phyloP scores from a whole-genome alignment of 192 early-diverging fungal genomes.

The Umbelopsis isabellina region DNA sequence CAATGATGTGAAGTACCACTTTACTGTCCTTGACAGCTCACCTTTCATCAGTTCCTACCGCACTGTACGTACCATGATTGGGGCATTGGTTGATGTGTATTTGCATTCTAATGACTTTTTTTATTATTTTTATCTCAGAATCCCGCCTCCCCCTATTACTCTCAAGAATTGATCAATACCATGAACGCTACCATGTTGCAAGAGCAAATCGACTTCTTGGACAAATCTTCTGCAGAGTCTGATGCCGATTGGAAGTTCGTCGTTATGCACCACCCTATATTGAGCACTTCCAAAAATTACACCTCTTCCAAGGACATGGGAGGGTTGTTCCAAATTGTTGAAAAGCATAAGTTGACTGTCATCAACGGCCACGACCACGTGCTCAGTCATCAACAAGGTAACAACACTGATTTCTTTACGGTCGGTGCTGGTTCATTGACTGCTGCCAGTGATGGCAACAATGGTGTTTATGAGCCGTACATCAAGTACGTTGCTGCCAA shows the following conservation, averaged over 20 bases:
- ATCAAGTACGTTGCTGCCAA: constrained; percentile 13
- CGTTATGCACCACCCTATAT: constrained; percentile 1
- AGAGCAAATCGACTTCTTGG: constrained; percentile 3
- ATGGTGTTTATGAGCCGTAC: neutral
- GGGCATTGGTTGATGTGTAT: neutral
- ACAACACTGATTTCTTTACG: constrained; percentile 28
- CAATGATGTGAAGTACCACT: constrained; percentile 17
- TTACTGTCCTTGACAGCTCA: constrained; percentile 15
- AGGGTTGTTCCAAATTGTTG: constrained; percentile 14
- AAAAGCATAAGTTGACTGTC: constrained; percentile 8
- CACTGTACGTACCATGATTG: neutral
- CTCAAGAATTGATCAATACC: neutral
- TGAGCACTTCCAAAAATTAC: neutral
- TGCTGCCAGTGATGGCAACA: neutral
- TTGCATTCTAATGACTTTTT: too few relatives aligned
- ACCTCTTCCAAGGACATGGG: neutral
- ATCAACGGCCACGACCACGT: constrained; percentile 18
- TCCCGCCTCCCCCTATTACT: neutral
- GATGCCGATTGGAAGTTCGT: constrained; percentile 16
- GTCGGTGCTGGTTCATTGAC: constrained; percentile 23
- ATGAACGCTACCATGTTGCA: constrained; percentile 1
- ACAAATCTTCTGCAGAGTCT: neutral
- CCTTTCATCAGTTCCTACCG: constrained; percentile 15
- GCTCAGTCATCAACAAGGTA: constrained; percentile 16
- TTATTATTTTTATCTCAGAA: too few relatives aligned